Percentiles rank a stretch among this genome's conserved stretches.
Evolutionary conservation across 768 basidiomycete species (phyloP).

Genomic region (Leccinum rimulosum): DNA sequence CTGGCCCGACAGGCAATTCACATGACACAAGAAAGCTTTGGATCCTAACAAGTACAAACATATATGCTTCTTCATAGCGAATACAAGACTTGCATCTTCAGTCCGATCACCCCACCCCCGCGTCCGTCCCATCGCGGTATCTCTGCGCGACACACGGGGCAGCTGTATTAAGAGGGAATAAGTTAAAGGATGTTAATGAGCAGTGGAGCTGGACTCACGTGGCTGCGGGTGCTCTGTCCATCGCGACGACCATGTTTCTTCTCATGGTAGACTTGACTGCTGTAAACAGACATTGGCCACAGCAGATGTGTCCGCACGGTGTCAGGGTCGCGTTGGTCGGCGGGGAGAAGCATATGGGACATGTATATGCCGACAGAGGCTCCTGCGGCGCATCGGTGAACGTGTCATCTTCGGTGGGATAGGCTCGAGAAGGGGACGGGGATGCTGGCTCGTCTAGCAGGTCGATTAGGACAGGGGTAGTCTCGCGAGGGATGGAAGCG

Average conservation of each 20-base stretch:
- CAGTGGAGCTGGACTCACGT: constrained; percentile 31
- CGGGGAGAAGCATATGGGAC: constrained; percentile 77
- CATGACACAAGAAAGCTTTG: constrained; percentile 7
- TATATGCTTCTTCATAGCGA: constrained; percentile 14
- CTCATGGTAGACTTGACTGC: constrained; percentile 63
- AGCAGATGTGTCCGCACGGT: constrained; percentile 78
- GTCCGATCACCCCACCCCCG: constrained; percentile 65
- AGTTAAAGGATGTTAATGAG: background rate
- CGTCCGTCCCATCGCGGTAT: constrained; percentile 71
- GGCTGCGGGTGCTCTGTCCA: constrained; percentile 35
- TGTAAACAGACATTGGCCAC: constrained; percentile 72
- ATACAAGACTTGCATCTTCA: constrained; percentile 41
- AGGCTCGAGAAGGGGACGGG: background rate
- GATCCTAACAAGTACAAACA: constrained; percentile 26
- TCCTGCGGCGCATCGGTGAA: constrained; percentile 10
- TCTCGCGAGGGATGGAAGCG: background rate
- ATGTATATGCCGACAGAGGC: constrained; percentile 61
- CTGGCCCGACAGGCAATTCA: constrained; percentile 5
- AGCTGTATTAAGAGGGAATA: constrained; percentile 34
- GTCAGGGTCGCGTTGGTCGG: constrained; percentile 76
- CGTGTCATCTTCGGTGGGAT: background rate
- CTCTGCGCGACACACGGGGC: constrained; percentile 67
- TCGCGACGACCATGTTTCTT: constrained; percentile 38
- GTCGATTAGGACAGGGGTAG: background rate
- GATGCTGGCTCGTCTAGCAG: background rate